Evolutionary conservation across 2,329 filamentous ascomycete genomes (phyloP), one percentile per base, ranked within the genome.

Genomic region (Rasamsonia emersonii): DNA sequence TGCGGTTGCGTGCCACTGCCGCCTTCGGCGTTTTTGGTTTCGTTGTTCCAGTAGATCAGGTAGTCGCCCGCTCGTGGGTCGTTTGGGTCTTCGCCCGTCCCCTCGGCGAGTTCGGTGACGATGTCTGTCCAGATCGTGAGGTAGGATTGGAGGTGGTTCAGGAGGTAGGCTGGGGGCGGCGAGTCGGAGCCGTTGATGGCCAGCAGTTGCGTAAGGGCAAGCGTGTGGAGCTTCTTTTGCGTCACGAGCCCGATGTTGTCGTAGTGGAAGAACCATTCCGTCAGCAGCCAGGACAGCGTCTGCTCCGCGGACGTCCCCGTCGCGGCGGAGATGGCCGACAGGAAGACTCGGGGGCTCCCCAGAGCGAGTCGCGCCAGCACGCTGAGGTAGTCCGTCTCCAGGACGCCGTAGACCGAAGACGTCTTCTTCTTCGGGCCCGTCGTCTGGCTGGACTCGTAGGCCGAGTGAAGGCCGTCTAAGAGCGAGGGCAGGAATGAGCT

Each of bases 341-440:
- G 63, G 43, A 94, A 81, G 2, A 82, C 64, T 2, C 60, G 59
- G 1, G 88, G 84, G 21, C 82, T 81, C 1, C 79, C 77, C 2
- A 93, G 62, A 0, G 79, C 75, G 10, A 96, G 71, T 1, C 88
- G 80, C 2, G 85, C 79, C 2, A 98, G 68, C 2, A 96, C 77
- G 4, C 77, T 74, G 50, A 93, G 82, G 54, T 93, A 94, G 51
- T 94, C 84, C 0, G 82, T 82, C 50, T 94, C 78, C 1, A 83
- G 79, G 8, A 86, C 71, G 9, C 78, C 76, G 45, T 81, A 80
- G 19, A 95, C 73, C 18, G 75, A 73, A 24, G 78, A 73, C 13
- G 75, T 68, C 43, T 73, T 82, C 16, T 73, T 72, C 48, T 84
- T 82, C 0, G 89, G 88, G 0, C 91, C 89, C 0, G 82, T 83